Evolutionary conservation across 2,329 filamentous ascomycete species (phyloP).

Genomic region (Diaporthe batatas): DNA sequence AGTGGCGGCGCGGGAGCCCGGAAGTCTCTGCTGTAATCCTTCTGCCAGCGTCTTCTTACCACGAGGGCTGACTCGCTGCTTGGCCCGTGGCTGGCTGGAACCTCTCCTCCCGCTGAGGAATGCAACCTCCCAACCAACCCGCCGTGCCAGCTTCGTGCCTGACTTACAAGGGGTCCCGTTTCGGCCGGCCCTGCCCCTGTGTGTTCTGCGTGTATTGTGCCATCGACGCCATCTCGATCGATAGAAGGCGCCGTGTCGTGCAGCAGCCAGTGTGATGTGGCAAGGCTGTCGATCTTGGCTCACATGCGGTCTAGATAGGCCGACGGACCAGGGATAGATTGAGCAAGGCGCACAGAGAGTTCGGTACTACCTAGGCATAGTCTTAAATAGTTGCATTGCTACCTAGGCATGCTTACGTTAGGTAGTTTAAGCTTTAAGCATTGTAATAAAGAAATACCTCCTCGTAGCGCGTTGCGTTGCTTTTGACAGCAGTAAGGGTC

Average conservation of each 20-base stretch:
- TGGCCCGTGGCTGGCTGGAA: conserved; percentile 5
- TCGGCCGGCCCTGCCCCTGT: conserved; percentile 9
- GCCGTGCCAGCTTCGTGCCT: conserved; percentile 5
- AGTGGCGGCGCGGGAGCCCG: conserved; percentile 5
- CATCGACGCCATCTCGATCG: conserved; percentile 16
- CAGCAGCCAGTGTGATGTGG: neutral
- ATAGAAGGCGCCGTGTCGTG: neutral
- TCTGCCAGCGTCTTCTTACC: neutral
- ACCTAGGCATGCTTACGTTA: neutral
- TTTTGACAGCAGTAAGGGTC: neutral
- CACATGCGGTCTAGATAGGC: neutral
- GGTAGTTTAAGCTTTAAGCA: too few relatives aligned
- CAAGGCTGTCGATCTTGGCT: conserved; percentile 14
- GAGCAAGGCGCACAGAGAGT: neutral
- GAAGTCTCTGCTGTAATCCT: conserved; percentile 20
- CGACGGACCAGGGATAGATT: too few relatives aligned
- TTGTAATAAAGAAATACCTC: neutral
- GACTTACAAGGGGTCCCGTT: conserved; percentile 6
- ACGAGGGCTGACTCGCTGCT: conserved; percentile 16
- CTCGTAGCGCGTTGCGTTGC: conserved; percentile 2
- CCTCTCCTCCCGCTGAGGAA: neutral
- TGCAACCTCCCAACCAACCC: conserved; percentile 1
- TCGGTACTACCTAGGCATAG: conserved; percentile 25
- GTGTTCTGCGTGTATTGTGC: neutral
- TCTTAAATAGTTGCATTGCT: conserved; percentile 19